Conservation (phyloP, 176 grass and related monocot species). For the Carex scoparia region DNA sequence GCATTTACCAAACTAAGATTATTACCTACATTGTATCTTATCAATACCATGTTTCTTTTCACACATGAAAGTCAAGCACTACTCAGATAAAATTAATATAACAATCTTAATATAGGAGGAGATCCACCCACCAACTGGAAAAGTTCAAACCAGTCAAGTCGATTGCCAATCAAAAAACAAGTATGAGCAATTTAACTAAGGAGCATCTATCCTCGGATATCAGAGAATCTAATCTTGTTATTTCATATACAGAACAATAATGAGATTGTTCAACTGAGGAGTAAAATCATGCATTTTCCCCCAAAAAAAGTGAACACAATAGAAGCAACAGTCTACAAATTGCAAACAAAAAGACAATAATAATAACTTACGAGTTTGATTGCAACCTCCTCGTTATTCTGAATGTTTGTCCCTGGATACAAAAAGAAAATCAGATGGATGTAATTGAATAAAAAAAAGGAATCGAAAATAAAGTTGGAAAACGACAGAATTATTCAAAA, state of each 20-base stretch:
- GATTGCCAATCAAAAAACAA: neutral
- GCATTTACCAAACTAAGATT: neutral
- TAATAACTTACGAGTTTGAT: conserved; percentile 68
- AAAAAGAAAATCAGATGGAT: neutral
- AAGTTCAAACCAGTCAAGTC: neutral
- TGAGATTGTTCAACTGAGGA: neutral
- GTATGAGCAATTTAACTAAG: neutral
- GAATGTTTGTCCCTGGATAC: conserved; percentile 63
- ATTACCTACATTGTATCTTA: conserved; percentile 1
- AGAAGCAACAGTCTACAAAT: neutral
- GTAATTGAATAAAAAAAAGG: neutral
- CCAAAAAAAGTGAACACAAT: neutral
- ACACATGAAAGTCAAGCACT: neutral
- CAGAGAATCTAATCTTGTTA: neutral
- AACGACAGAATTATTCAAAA: neutral
- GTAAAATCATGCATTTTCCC: neutral
- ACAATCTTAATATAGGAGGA: neutral
- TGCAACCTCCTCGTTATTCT: conserved; percentile 76
- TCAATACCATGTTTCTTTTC: neutral
- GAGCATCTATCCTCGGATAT: neutral
- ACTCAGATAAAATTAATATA: neutral
- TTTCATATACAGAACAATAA: neutral
- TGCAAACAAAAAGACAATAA: neutral
- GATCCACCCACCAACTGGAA: neutral
- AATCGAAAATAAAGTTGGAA: neutral